Conservation (phyloP, 2,329 filamentous ascomycete species). For the Diaporthe destruens region DNA sequence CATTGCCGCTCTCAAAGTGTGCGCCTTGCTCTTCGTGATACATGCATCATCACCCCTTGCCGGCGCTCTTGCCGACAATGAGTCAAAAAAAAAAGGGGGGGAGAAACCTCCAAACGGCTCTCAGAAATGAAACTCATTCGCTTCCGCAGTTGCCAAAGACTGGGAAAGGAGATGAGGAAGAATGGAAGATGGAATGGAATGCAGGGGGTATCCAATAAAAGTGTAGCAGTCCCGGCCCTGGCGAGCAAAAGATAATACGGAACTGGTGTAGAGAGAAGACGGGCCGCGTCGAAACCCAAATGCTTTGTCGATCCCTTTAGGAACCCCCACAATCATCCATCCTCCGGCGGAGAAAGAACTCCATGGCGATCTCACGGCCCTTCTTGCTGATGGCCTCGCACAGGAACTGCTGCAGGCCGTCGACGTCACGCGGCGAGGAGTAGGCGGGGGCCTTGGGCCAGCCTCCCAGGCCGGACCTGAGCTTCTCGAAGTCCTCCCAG, state of each 20-base stretch:
- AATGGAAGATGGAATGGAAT: slow-evolving; percentile 9
- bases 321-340: slow-evolving; percentile 47
- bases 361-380: slow-evolving; percentile 42
- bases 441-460: slow-evolving; percentile 34
- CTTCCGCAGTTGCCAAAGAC: not conserved
- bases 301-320: not conserved
- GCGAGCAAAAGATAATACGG: slow-evolving; percentile 19
- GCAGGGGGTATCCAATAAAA: slow-evolving; percentile 30
- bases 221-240: slow-evolving; percentile 28
- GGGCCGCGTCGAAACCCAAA: not conserved
- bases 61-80: not conserved
- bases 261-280: not conserved
- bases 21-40: slow-evolving; percentile 22
- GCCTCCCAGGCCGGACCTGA: slow-evolving; percentile 41
- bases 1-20: not conserved
- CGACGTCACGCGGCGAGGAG: slow-evolving; percentile 40
- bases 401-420: slow-evolving; percentile 43
- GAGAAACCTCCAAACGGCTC: not conserved
- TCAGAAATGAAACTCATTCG: not conserved
- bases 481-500: slow-evolving; percentile 46
- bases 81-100: not conserved
- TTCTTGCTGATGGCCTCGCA: slow-evolving; percentile 43
- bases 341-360: slow-evolving; percentile 49
- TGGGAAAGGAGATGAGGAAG: not conserved
- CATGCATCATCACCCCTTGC: slow-evolving; percentile 20